Percentiles rank a stretch among this genome's conserved stretches.
Evolutionary conservation across 495 filamentous ascomycete genomes (phyloP).

Genomic region (Neurospora sp.): DNA sequence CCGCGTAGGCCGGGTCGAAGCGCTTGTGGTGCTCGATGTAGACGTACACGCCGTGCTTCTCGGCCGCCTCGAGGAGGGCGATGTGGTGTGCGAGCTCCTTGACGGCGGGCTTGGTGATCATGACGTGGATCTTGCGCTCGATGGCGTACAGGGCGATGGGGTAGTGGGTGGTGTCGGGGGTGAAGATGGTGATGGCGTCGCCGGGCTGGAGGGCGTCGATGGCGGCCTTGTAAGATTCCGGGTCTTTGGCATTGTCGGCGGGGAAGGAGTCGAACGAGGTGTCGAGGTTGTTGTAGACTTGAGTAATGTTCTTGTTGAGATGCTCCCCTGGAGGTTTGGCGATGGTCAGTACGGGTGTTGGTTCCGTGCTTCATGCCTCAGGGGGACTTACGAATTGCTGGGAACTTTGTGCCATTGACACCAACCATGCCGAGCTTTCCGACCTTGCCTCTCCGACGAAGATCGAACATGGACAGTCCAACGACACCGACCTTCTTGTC

Average conservation of each 20-base stretch:
- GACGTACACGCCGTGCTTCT: conserved; percentile 73
- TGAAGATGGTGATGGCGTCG: conserved; percentile 94
- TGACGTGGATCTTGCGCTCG: conserved; percentile 72
- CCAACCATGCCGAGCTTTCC: conserved; percentile 82
- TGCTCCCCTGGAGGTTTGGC: conserved; percentile 54
- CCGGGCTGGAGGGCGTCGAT: conserved; percentile 77
- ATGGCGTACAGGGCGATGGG: conserved; percentile 93
- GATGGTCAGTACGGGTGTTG: not conserved
- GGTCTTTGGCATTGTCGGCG: conserved; percentile 55
- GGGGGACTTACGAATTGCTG: conserved; percentile 64
- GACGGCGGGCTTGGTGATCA: conserved; percentile 93
- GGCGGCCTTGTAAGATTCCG: conserved; percentile 78
- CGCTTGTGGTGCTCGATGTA: conserved; percentile 97
- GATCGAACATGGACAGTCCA: conserved; percentile 79
- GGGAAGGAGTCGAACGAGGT: conserved; percentile 76
- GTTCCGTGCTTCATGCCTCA: not conserved
- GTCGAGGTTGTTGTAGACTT: conserved; percentile 81
- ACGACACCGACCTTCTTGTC: conserved; percentile 95
- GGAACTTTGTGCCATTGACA: conserved; percentile 77
- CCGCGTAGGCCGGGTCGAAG: conserved; percentile 84
- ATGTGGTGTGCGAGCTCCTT: conserved; percentile 73
- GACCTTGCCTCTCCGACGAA: conserved; percentile 80
- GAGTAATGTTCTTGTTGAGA: conserved; percentile 75
- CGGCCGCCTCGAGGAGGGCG: conserved; percentile 56
- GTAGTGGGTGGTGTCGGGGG: conserved; percentile 86